These are phyloP conservation scores for Ogataea angusta DNA, from an alignment of 805 yeast species.

Conservation along the genomic window DNA sequence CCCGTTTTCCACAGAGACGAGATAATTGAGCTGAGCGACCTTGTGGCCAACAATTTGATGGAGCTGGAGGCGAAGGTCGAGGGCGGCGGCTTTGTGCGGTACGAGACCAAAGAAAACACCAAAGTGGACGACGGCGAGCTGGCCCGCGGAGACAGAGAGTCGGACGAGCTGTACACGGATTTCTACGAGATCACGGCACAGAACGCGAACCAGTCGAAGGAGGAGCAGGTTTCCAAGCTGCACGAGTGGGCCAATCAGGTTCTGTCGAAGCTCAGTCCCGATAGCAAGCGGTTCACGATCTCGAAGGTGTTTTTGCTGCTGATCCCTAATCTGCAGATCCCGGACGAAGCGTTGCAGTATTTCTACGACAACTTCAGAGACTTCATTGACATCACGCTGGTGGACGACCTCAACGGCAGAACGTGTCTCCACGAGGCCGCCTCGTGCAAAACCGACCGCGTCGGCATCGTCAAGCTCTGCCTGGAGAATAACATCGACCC, in stretches of 20 bases:
- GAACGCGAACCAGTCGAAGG: conserved; percentile 36
- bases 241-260: conserved; percentile 43
- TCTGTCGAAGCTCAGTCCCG: conserved; percentile 39
- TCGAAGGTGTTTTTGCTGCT: conserved; percentile 74
- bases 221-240: conserved; percentile 29
- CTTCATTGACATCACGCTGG: conserved; percentile 57
- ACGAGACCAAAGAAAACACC: conserved; percentile 17
- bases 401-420: conserved; percentile 71
- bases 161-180: conserved; percentile 70
- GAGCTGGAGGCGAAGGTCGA: conserved; percentile 73
- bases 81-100: conserved; percentile 32
- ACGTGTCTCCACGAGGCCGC: conserved; percentile 73
- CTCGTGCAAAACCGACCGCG: conserved; percentile 26
- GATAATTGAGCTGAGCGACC: conserved; percentile 78
- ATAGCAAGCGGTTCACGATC: conserved; percentile 43
- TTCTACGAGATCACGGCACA: conserved; percentile 42
- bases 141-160: conserved; percentile 31
- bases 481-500: conserved; percentile 26
- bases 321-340: conserved; percentile 59
- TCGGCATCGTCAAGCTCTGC: conserved; percentile 26
- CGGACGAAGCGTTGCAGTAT: conserved; percentile 55
- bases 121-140: conserved; percentile 1
- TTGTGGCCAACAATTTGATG: conserved; percentile 60
- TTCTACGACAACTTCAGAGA: conserved; percentile 47
- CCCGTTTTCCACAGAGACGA: conserved; percentile 93